These are phyloP conservation scores for Parsonsia alboflavescens DNA, from an alignment of 257 asterid species.

Conservation along the genomic window DNA sequence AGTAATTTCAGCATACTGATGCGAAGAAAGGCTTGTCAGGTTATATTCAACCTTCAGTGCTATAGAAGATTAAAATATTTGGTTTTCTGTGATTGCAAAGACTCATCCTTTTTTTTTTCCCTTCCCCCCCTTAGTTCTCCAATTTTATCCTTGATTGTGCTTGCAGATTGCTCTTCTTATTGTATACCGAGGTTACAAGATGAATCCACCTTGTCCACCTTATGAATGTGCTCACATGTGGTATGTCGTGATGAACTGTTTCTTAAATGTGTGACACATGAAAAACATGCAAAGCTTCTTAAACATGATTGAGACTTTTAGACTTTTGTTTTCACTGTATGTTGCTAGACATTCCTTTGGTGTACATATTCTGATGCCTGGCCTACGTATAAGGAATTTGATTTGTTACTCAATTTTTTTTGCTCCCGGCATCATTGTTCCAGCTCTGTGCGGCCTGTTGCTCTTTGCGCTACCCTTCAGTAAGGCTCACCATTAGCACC, in stretches of 20 bases:
- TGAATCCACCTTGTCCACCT: constrained; percentile 98
- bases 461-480: too few species aligned
- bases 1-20: constrained; percentile 86
- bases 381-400: background rate
- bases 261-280: too few species aligned
- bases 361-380: background rate
- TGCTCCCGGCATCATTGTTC: too few species aligned
- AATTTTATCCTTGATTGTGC: constrained; percentile 16
- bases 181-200: constrained; percentile 81
- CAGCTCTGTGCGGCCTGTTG: too few species aligned
- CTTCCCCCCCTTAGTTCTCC: background rate
- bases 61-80: constrained; percentile 12
- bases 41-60: constrained; percentile 26
- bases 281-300: background rate
- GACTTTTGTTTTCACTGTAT: background rate
- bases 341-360: background rate
- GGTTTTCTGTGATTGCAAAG: constrained; percentile 17
- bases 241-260: constrained; percentile 35
- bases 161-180: constrained; percentile 81
- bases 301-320: background rate
- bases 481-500: too few species aligned
- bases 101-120: background rate
- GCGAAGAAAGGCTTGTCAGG: constrained; percentile 97
- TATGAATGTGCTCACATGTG: constrained; percentile 96
- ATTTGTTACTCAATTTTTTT: background rate